Base-by-base conservation (phyloP, 805 yeast species). In the Kuraishia borneana region DNA sequence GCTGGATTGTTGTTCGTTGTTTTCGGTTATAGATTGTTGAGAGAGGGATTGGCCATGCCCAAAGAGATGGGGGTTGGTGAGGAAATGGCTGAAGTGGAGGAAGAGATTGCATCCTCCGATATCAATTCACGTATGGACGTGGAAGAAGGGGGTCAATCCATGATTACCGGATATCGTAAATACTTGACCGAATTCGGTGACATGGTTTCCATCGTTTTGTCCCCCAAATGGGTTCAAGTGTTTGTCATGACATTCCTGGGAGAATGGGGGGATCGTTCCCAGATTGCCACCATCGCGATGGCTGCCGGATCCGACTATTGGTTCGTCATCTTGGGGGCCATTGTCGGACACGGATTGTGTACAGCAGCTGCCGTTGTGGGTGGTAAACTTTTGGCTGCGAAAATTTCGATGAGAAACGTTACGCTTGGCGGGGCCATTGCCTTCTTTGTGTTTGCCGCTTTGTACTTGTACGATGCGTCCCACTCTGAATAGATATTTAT, bases 251-350 rank as follows among this genome's bases (percentile, higher is more conserved):
- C 95, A 4, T 92, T 92, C 55, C 62, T 92, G 33, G 98, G 96
- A 40, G 99, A 92, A 61, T 87, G 97, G 94, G 99, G 99, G 34
- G 99, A 92, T 58, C 76, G 98, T 49, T 87, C 96, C 9, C 99
- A 92, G 61, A 85, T 92, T 36, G 95, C 96, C 30, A 92, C 96
- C 22, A 87, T 92, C 48, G 97, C 97, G 27, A 82, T 92, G 94
- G 96, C 97, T 35, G 95, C 98, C 1, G 96, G 96, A 26, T 77
- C 85, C 30, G 82, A 87, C 55, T 92, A 85, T 60, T 78, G 92
- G 88, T 67, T 68, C 44, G 94, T 88, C 26, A 84, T 89, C 31
- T 45, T 77, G 31, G 98, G 99, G 40, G 95, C 94, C 16, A 73
- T 85, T 26, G 55, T 80, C 29, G 99, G 98, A 22, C 99, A 92